These are phyloP conservation scores for Lecanicillium sp. DNA, from an alignment of 2,329 filamentous ascomycete species.

Conservation along the genomic window DNA sequence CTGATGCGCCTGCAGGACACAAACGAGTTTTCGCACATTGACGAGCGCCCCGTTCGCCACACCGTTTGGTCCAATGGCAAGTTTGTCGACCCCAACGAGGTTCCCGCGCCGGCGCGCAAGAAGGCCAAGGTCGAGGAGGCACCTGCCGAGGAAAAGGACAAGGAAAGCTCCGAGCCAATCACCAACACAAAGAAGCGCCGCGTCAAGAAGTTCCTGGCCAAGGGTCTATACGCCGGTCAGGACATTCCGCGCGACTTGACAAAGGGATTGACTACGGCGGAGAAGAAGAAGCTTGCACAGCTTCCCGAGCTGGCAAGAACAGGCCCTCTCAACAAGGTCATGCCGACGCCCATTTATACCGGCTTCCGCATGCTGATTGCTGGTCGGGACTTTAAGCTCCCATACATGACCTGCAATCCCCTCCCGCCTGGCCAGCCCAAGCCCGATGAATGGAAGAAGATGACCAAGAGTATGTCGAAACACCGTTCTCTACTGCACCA, in stretches of 20 bases:
- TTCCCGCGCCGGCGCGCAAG: slow-evolving; percentile 29
- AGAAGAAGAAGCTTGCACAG: slow-evolving; percentile 44
- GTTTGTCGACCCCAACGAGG: slow-evolving; percentile 40
- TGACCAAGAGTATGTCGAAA: slow-evolving; percentile 69
- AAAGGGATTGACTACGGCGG: slow-evolving; percentile 39
- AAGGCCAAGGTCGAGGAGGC: slow-evolving; percentile 21
- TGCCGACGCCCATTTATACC: slow-evolving; percentile 74
- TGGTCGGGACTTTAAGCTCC: slow-evolving; percentile 78
- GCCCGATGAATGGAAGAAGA: slow-evolving; percentile 85
- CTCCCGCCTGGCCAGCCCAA: slow-evolving; percentile 80
- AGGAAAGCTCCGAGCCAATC: slow-evolving; percentile 21
- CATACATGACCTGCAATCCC: slow-evolving; percentile 84
- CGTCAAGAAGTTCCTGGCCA: slow-evolving; percentile 69
- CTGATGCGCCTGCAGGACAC: slow-evolving; percentile 53
- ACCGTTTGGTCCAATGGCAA: slow-evolving; percentile 61
- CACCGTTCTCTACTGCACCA: background rate
- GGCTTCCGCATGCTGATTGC: slow-evolving; percentile 63
- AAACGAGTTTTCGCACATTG: slow-evolving; percentile 53
- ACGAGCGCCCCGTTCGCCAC: slow-evolving; percentile 47
- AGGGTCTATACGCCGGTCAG: slow-evolving; percentile 85
- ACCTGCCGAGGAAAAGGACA: slow-evolving; percentile 24
- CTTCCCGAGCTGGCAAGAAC: slow-evolving; percentile 39
- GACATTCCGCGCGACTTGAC: slow-evolving; percentile 40
- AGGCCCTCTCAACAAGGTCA: slow-evolving; percentile 43
- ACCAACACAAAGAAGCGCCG: slow-evolving; percentile 34